Evolutionary conservation across 2,329 filamentous ascomycete genomes (phyloP).

Genomic region (Metarhizium anisopliae): DNA sequence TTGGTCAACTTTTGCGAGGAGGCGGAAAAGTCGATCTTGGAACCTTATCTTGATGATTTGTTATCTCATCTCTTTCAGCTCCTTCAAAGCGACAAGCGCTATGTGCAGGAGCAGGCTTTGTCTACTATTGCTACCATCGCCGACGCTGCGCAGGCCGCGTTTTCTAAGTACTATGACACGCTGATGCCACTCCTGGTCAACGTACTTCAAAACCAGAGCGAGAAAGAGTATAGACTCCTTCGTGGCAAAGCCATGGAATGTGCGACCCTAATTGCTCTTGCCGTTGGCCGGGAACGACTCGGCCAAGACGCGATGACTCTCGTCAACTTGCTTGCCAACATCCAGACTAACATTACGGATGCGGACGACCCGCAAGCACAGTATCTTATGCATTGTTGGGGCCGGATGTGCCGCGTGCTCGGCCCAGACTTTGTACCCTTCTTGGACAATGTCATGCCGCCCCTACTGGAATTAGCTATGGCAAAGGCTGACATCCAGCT

Average conservation of each 20-base stretch:
- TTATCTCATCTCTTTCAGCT: slow-evolving; percentile 79
- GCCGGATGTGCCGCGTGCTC: slow-evolving; percentile 93
- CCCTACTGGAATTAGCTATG: slow-evolving; percentile 79
- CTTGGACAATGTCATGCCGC: slow-evolving; percentile 87
- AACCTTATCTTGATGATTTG: slow-evolving; percentile 86
- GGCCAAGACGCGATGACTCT: slow-evolving; percentile 78
- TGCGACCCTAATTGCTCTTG: slow-evolving; percentile 88
- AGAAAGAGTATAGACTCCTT: slow-evolving; percentile 85
- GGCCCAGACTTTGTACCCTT: slow-evolving; percentile 87
- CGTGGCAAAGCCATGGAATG: slow-evolving; percentile 99
- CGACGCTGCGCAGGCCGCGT: slow-evolving; percentile 93
- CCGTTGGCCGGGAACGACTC: slow-evolving; percentile 88
- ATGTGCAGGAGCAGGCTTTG: slow-evolving; percentile 93
- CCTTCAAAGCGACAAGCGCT: slow-evolving; percentile 84
- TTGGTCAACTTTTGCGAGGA: slow-evolving; percentile 99
- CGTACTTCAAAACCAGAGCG: slow-evolving; percentile 80
- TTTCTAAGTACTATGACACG: slow-evolving; percentile 89
- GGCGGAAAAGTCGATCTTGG: slow-evolving; percentile 82
- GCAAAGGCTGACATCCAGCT: slow-evolving; percentile 97
- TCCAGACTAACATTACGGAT: slow-evolving; percentile 81
- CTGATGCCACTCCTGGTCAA: slow-evolving; percentile 92
- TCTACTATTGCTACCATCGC: slow-evolving; percentile 98
- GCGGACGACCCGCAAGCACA: slow-evolving; percentile 92
- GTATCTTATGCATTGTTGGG: slow-evolving; percentile 98
- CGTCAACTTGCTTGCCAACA: slow-evolving; percentile 77